Evolutionary conservation across 176 grass and related monocot species (phyloP), one percentile per base, ranked within the genome.

Genomic region (Lolium perenne): DNA sequence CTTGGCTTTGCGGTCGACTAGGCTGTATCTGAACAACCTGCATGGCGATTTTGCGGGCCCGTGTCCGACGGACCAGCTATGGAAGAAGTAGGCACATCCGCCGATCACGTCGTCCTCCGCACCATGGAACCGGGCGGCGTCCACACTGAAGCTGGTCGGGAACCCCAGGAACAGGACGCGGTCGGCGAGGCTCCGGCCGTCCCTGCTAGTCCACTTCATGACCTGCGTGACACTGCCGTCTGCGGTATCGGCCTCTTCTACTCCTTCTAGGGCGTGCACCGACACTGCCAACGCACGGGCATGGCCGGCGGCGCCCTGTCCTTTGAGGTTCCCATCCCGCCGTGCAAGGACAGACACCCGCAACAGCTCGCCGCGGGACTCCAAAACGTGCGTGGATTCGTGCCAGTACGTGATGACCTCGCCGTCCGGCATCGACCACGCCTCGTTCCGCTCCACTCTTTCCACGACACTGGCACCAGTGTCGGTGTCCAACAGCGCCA

Each of bases 41-140:
- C 32, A 35, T 35, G 32, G 32, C 32, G 32, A 35, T 35, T 35
- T 35, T 35, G 32, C 32, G 32, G 32, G 32, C 32, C 32, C 32
- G 32, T 35, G 32, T 35, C 32, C 32, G 32, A 35, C 32, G 32
- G 32, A 35, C 32, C 32, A 35, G 32, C 32, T 35, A 35, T 38
- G 22, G 13, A 80, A 45, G 78, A 80, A 65, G 59, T 35, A 45
- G 43, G 8, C 78, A 80, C 2, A 35, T 35, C 78, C 78, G 15
- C 59, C 59, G 1, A 8, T 7, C 14, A 80, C 8, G 41, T 38
- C 29, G 29, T 67, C 63, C 14, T 67, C 63, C 14, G 0, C 8
- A 1, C 41, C 59, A 25, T 11, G 54, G 40, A 74, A 83, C 13
- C 21, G 8, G 2, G 4, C 9, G 15, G 54, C 82, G 6, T 61